Evolutionary conservation across 2,329 filamentous ascomycete species (phyloP).

Genomic region (Aspergillus ochraceus): DNA sequence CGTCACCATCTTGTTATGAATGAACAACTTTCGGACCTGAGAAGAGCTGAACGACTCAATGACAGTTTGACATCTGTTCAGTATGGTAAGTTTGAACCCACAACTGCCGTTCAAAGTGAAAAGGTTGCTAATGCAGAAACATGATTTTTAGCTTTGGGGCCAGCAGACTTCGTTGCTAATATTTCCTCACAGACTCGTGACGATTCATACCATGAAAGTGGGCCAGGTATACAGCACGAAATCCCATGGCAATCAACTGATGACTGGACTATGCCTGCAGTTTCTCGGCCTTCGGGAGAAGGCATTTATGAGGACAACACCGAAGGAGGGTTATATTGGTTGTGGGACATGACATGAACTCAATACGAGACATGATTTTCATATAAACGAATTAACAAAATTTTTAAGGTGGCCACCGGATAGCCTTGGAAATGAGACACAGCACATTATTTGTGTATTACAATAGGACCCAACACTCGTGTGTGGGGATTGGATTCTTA

Average conservation of each 20-base stretch:
- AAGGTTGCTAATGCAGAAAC: no score
- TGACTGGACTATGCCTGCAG: constrained; percentile 9
- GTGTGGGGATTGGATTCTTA: no score
- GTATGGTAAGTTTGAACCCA: constrained; percentile 14
- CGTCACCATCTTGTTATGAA: constrained; percentile 1
- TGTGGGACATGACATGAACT: constrained; percentile 32
- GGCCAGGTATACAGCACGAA: no score
- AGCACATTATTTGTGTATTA: no score
- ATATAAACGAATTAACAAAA: no score
- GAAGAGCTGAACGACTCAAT: constrained; percentile 19
- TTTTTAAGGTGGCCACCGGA: no score
- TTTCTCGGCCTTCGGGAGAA: not conserved
- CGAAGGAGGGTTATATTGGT: constrained; percentile 30
- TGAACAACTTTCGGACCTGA: constrained; percentile 10
- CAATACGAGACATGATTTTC: no score
- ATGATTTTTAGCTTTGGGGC: not conserved
- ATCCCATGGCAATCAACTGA: not conserved
- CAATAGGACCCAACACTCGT: no score
- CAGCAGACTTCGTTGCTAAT: not conserved
- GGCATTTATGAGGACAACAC: constrained; percentile 8
- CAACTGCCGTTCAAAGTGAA: no score
- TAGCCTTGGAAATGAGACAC: no score
- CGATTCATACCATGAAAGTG: no score
- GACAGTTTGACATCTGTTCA: constrained; percentile 26
- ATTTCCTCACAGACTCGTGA: no score